A percentile compares a stretch with the other conserved stretches of the same genome.
phyloP scores from a whole-genome alignment of 176 grass and related monocot species.

The Oryza punctata region DNA sequence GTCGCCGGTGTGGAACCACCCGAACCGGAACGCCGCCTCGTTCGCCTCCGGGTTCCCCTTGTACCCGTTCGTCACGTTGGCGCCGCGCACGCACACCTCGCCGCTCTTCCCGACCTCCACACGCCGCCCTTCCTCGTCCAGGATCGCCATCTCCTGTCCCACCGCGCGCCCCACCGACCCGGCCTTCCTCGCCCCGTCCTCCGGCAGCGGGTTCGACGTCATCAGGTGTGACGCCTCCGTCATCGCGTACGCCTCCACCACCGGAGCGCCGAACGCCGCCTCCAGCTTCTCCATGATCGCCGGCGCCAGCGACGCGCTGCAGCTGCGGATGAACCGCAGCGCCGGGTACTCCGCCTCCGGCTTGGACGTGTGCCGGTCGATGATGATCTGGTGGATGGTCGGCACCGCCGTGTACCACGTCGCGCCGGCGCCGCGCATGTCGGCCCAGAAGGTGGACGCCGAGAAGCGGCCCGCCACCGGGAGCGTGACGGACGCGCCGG shows the following conservation, averaged over 20 bases:
- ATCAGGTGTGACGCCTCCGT: slow-evolving; percentile 90
- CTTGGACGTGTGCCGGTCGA: slow-evolving; percentile 59
- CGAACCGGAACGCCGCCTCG: slow-evolving; percentile 64
- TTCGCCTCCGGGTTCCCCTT: slow-evolving; percentile 65
- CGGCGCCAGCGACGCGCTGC: slow-evolving; percentile 90
- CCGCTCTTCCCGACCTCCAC: slow-evolving; percentile 34
- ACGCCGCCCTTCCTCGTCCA: slow-evolving; percentile 51
- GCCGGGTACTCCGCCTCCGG: slow-evolving; percentile 48
- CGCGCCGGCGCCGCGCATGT: slow-evolving; percentile 60
- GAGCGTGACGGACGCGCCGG: slow-evolving; percentile 64
- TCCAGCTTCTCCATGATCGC: slow-evolving; percentile 68
- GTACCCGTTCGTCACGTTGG: slow-evolving; percentile 77
- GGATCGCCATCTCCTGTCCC: slow-evolving; percentile 71
- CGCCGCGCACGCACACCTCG: slow-evolving; percentile 85
- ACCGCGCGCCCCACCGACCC: slow-evolving; percentile 70
- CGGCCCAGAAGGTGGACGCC: slow-evolving; percentile 81
- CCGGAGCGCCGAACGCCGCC: slow-evolving; percentile 61
- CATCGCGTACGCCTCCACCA: slow-evolving; percentile 96
- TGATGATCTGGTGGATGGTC: slow-evolving; percentile 94
- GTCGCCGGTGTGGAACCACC: slow-evolving; percentile 98
- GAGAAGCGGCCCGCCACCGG: slow-evolving; percentile 74
- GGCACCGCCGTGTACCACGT: slow-evolving; percentile 97
- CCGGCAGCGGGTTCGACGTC: slow-evolving; percentile 75
- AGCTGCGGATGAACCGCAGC: slow-evolving; percentile 91
- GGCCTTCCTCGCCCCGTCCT: slow-evolving; percentile 55